phyloP scores from a whole-genome alignment of 257 asterid genomes.

The Plantago elongata region DNA sequence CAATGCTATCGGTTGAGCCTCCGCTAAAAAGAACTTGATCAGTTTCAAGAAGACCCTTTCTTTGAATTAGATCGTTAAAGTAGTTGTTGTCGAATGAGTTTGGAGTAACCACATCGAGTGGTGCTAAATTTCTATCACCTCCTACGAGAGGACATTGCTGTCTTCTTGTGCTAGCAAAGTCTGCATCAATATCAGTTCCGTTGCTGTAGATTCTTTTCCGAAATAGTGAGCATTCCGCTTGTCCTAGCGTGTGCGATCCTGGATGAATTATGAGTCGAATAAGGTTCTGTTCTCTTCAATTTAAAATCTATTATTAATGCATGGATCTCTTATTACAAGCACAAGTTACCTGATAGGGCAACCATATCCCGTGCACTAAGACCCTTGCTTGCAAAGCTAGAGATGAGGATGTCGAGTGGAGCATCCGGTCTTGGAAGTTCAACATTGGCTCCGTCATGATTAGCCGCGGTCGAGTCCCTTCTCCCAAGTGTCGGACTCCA shows the following conservation, averaged over 20 bases:
- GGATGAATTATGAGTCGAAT: background rate
- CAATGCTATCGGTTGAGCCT: background rate
- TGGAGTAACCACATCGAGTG: constrained; percentile 19
- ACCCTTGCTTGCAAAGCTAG: constrained; percentile 10
- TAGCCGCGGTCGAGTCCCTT: constrained; percentile 26
- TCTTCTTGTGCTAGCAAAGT: constrained; percentile 21
- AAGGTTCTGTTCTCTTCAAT: background rate
- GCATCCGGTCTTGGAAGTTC: constrained; percentile 21
- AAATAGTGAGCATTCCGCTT: constrained; percentile 16
- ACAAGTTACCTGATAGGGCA: constrained; percentile 22
- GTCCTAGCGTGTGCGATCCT: constrained; percentile 13
- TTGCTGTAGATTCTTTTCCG: constrained; percentile 19
- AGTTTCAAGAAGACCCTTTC: constrained; percentile 6
- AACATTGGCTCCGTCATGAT: constrained; percentile 6
- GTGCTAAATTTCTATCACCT: constrained; percentile 15
- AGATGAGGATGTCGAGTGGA: constrained; percentile 4
- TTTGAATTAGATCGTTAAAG: background rate
- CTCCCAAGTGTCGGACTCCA: constrained; percentile 20
- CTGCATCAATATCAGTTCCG: constrained; percentile 20
- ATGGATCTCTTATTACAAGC: background rate
- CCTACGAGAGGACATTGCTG: constrained; percentile 7
- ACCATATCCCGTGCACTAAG: constrained; percentile 30
- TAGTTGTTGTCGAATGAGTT: constrained; percentile 10
- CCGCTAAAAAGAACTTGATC: constrained; percentile 10
- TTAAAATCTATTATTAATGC: background rate